phyloP scores from a whole-genome alignment of 2,329 filamentous ascomycete species.

The Pseudocercospora ulei region DNA sequence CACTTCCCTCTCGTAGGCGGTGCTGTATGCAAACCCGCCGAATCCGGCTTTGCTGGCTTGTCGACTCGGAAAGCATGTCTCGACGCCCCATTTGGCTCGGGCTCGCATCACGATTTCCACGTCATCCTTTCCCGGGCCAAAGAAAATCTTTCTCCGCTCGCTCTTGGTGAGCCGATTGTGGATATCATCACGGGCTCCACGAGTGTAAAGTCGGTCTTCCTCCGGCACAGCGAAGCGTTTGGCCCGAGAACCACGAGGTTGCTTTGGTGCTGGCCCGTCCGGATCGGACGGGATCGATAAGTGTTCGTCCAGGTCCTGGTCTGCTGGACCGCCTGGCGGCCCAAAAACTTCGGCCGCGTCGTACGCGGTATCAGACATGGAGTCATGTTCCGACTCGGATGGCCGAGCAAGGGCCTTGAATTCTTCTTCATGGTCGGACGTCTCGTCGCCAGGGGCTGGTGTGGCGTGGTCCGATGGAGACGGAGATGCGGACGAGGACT shows the following conservation, averaged over 20 bases:
- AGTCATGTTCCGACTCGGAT: slow-evolving; percentile 22
- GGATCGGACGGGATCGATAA: slow-evolving; percentile 24
- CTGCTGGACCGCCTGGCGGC: slow-evolving; percentile 32
- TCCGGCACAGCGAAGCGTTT: background rate
- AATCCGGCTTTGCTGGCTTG: slow-evolving; percentile 29
- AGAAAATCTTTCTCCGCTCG: slow-evolving; percentile 42
- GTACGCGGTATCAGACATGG: slow-evolving; percentile 33
- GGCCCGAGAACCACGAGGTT: background rate
- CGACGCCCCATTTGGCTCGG: slow-evolving; percentile 45
- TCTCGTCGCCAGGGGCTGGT: slow-evolving; percentile 16
- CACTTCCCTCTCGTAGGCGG: slow-evolving; percentile 39
- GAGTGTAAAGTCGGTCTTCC: slow-evolving; percentile 19
- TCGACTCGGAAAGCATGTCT: slow-evolving; percentile 46
- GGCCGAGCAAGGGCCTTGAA: slow-evolving; percentile 29
- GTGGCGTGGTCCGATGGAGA: slow-evolving; percentile 9
- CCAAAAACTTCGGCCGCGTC: slow-evolving; percentile 23
- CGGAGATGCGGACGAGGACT: slow-evolving; percentile 14
- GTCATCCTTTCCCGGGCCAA: slow-evolving; percentile 45
- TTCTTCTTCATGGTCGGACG: slow-evolving; percentile 28
- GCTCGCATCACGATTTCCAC: slow-evolving; percentile 42
- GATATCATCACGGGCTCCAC: slow-evolving; percentile 26
- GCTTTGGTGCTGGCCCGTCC: background rate
- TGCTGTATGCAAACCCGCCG: slow-evolving; percentile 38
- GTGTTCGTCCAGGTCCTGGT: slow-evolving; percentile 33
- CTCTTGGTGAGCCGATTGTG: slow-evolving; percentile 34